phyloP scores from a whole-genome alignment of 257 asterid genomes.

The Solanum stenotomum region DNA sequence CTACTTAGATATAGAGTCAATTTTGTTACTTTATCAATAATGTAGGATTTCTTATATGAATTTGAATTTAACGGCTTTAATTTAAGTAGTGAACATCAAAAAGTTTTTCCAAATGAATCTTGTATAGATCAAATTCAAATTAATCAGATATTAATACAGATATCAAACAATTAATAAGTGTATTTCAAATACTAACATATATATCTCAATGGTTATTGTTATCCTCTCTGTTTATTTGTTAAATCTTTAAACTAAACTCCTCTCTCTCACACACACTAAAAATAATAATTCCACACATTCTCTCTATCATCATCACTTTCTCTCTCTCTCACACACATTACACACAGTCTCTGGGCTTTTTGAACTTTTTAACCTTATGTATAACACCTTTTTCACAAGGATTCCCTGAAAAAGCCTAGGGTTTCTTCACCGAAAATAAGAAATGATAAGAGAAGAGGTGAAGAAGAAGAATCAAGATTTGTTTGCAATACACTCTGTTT shows the following conservation, averaged over 20 bases:
- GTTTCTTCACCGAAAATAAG: background rate
- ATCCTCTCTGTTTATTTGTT: background rate
- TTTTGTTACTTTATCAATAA: too few relatives aligned
- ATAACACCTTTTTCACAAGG: slow-evolving; percentile 37
- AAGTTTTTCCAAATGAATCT: too few relatives aligned
- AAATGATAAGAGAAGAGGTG: background rate
- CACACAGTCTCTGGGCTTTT: slow-evolving; percentile 14
- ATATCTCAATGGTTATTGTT: background rate
- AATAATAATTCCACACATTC: background rate
- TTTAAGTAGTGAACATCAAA: too few relatives aligned
- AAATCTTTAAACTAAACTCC: background rate
- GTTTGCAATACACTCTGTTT: background rate
- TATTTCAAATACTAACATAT: too few relatives aligned
- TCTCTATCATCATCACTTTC: background rate
- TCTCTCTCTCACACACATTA: slow-evolving; percentile 8
- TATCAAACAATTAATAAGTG: too few relatives aligned
- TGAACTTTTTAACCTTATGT: slow-evolving; percentile 16
- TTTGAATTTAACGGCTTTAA: too few relatives aligned
- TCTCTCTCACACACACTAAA: slow-evolving; percentile 6
- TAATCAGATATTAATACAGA: too few relatives aligned
- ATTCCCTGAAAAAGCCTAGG: slow-evolving; percentile 40
- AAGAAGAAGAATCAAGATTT: background rate
- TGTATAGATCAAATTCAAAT: too few relatives aligned
- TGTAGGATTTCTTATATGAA: too few relatives aligned
- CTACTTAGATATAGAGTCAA: too few relatives aligned